These are phyloP conservation scores for Colletotrichum salicis DNA, from an alignment of 2,329 filamentous ascomycete genomes.

Conservation along the genomic window DNA sequence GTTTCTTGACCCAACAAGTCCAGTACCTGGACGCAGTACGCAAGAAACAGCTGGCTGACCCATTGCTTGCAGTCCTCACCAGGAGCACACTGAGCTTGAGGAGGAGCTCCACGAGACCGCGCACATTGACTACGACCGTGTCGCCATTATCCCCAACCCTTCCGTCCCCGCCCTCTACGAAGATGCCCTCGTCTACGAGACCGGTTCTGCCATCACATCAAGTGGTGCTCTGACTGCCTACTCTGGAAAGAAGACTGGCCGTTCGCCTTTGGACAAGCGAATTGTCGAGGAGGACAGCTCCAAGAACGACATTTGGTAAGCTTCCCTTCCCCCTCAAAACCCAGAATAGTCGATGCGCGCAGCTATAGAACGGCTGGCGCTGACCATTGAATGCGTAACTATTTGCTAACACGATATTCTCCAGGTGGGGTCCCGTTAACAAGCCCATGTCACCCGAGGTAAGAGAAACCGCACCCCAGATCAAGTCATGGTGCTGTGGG, in stretches of 20 bases:
- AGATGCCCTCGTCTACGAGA: conserved; percentile 98
- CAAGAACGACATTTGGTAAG: conserved; percentile 87
- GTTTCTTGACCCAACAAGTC: conserved; percentile 51
- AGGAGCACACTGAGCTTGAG: conserved; percentile 95
- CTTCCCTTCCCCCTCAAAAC: not conserved
- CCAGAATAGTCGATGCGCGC: not conserved
- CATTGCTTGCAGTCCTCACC: conserved; percentile 70
- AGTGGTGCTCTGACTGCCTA: conserved; percentile 95
- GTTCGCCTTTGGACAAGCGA: conserved; percentile 96
- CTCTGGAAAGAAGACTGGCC: conserved; percentile 97
- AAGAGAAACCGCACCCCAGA: conserved; percentile 55
- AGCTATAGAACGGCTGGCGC: conserved; percentile 2
- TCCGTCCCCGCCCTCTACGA: conserved; percentile 97
- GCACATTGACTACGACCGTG: conserved; percentile 98
- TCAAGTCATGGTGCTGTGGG: conserved; percentile 30
- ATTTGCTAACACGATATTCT: conserved; percentile 34
- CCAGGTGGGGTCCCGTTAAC: conserved; percentile 94
- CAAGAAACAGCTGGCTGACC: not conserved
- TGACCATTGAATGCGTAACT: conserved; percentile 17
- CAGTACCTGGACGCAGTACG: not conserved
- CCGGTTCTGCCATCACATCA: conserved; percentile 95
- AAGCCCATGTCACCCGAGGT: conserved; percentile 98
- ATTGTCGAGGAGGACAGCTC: conserved; percentile 92
- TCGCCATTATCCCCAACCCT: conserved; percentile 95
- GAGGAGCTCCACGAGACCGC: conserved; percentile 95